Base-by-base conservation (phyloP, 805 yeast species). In the Sugiyamaella chiloensis region DNA sequence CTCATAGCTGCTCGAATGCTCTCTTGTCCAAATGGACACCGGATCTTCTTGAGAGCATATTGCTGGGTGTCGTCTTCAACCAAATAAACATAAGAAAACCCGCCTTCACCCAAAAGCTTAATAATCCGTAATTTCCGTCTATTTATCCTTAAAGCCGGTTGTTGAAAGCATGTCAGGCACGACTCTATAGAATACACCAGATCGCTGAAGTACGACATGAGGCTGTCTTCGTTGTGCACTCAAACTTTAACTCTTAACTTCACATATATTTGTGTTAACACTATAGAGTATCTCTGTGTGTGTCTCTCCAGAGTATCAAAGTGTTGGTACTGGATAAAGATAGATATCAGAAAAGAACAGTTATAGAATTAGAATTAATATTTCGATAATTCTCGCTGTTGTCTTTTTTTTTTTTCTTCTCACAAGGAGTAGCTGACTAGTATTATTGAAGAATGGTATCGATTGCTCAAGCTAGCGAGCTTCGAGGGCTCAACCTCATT, bases 31-130 rank as follows among this genome's bases (percentile, higher is more conserved):
- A 83, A 86, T 1, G 95, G 89, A 64, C 96, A 89, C 51, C 90
- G 71, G 46, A 88, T 86, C 69, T 86, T 85, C 69, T 90, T 90
- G 60, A 90, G 68, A 2, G 96, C 96, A 60, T 79, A 86, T 35
- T 64, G 62, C 37, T 68, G 56, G 8, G 62, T 56, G 21, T 71
- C 63, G 39, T 61, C 60, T 53, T 79, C 73, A 2, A 89, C 95
- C 19, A 88, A 69, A 60, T 90, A 90, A 6, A 87, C 96, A 57
- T 85, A 88, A 0, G 95, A 83, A 61, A 85, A 85, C 11, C 93
- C 95, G 2, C 96, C 95, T 68, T 89, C 97, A 7, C 96, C 96
- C 5, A 90, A 69, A n/a, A 90, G 72, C 50, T 79, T 75, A 46
- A 80, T 67, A 14, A 90, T 83, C 57, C 71, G 73, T 68, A 83